These are phyloP conservation scores for Lobosporangium transversale DNA, from an alignment of 192 early-diverging fungal genomes.

Conservation along the genomic window DNA sequence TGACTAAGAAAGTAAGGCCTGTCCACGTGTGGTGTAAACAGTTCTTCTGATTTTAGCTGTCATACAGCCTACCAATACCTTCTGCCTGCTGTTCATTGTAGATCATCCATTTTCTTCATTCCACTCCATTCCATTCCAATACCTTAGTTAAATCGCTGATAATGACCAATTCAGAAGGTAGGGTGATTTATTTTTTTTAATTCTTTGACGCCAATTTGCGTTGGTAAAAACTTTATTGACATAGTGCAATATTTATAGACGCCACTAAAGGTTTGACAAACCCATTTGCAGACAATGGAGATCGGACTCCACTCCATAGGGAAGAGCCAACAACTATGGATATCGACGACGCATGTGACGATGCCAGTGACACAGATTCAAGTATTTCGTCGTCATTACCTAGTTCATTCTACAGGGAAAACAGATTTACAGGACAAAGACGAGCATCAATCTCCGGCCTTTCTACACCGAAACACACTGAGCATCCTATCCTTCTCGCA, in stretches of 20 bases:
- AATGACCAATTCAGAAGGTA: conserved; percentile 19
- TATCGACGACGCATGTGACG: conserved; percentile 14
- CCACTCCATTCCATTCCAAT: neutral
- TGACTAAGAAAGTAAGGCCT: neutral
- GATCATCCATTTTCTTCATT: neutral
- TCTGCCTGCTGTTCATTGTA: too few species aligned
- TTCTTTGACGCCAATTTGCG: neutral
- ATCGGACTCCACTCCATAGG: neutral
- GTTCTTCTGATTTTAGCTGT: too few species aligned
- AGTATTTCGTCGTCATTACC: conserved; percentile 37
- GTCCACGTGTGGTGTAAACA: neutral
- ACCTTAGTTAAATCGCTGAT: neutral
- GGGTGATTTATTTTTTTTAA: too few species aligned
- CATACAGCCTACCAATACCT: too few species aligned
- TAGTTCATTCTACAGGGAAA: conserved; percentile 17
- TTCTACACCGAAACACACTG: conserved; percentile 9
- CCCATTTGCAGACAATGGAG: neutral
- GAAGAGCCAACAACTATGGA: conserved; percentile 13
- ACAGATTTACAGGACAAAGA: conserved; percentile 6
- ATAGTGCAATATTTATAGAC: neutral
- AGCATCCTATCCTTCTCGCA: conserved; percentile 10
- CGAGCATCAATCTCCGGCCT: conserved; percentile 15
- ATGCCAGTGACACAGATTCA: conserved; percentile 18
- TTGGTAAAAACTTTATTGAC: too few species aligned
- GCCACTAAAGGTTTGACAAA: neutral